These are phyloP conservation scores for Plectosphaerella sp. DNA, from an alignment of 2,329 filamentous ascomycete species.

Conservation along the genomic window DNA sequence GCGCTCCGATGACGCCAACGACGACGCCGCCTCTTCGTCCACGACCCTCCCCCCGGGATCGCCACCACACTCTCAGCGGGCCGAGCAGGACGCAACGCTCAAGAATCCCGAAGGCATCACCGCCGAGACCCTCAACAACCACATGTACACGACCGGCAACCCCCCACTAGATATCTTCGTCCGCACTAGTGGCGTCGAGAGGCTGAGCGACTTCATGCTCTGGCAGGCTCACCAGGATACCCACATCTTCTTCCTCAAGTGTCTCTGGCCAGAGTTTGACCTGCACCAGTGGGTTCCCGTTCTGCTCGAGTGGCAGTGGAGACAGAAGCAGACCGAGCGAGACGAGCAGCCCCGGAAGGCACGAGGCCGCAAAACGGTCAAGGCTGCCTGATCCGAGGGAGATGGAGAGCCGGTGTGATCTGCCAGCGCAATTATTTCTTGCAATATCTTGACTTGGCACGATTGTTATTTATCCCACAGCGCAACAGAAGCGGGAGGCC, in stretches of 20 bases:
- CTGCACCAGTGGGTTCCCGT: conserved; percentile 91
- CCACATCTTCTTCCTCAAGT: conserved; percentile 86
- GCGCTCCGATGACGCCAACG: conserved; percentile 40
- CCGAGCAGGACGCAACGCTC: conserved; percentile 18
- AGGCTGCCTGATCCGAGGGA: not conserved
- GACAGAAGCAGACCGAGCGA: conserved; percentile 52
- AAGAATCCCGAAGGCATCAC: conserved; percentile 83
- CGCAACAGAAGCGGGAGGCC: not conserved
- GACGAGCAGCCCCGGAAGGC: conserved; percentile 38
- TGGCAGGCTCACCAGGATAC: conserved; percentile 96
- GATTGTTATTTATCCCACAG: not conserved
- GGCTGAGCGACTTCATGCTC: conserved; percentile 96
- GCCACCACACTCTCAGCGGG: conserved; percentile 25
- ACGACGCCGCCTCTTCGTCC: conserved; percentile 52
- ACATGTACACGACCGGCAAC: conserved; percentile 82
- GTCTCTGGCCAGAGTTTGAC: conserved; percentile 94
- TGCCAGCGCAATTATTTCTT: too few relatives aligned
- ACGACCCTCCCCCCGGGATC: conserved; percentile 55
- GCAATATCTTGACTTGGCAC: too few relatives aligned
- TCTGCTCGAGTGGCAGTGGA: conserved; percentile 81
- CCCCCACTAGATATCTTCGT: conserved; percentile 89
- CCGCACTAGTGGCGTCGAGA: conserved; percentile 86
- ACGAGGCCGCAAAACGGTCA: conserved; percentile 11
- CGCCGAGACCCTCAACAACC: conserved; percentile 71
- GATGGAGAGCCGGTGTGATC: not conserved